These are phyloP conservation scores for Quercus lobata DNA, from an alignment of 331 rosid species.

Conservation along the genomic window DNA sequence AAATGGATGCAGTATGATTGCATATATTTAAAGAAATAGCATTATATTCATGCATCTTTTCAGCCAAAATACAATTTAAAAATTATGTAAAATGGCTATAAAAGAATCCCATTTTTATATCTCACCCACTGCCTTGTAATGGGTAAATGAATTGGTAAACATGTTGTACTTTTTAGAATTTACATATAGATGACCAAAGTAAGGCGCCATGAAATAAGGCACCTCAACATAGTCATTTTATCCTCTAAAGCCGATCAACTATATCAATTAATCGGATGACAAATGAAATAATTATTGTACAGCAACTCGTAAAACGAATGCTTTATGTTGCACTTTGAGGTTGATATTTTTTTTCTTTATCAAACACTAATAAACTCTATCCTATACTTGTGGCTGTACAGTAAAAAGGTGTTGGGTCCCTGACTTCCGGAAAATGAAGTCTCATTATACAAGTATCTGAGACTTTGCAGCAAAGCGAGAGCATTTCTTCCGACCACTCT, in stretches of 20 bases:
- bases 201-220: background rate
- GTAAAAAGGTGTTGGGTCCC: constrained; percentile 12
- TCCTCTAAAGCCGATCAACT: constrained; percentile 17
- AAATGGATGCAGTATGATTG: no score
- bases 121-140: background rate
- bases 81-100: background rate
- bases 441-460: constrained; percentile 67
- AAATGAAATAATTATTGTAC: background rate
- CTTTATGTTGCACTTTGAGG: constrained; percentile 8
- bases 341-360: constrained; percentile 7
- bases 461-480: constrained; percentile 82
- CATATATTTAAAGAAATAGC: background rate
- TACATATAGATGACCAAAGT: background rate
- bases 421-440: background rate
- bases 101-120: background rate
- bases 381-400: constrained; percentile 42
- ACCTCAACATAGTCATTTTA: background rate
- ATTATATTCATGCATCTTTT: background rate
- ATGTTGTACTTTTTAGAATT: background rate
- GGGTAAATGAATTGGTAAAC: background rate
- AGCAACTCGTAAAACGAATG: background rate
- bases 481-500: constrained; percentile 75
- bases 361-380: constrained; percentile 16
- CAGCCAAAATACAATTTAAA: background rate
- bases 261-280: constrained; percentile 17